Evolutionary conservation across 805 yeast genomes (phyloP).

Genomic region (Kluyveromyces nonfermentans): DNA sequence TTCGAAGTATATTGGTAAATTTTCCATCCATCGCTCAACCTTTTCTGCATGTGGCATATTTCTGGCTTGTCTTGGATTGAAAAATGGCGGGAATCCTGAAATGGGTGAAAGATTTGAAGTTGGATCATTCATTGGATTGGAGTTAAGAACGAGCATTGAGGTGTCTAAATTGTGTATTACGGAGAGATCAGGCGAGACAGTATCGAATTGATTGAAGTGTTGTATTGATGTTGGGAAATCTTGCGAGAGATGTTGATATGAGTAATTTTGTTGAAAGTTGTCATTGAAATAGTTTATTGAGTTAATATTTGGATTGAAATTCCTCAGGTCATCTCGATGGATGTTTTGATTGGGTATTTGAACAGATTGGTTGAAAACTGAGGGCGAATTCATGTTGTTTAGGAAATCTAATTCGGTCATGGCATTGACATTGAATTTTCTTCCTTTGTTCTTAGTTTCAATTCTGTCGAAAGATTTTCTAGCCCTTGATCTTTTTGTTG

Average conservation of each 20-base stretch:
- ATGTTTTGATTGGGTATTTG: neutral
- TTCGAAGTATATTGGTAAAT: slow-evolving; percentile 39
- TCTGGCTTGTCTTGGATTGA: slow-evolving; percentile 52
- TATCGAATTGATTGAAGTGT: slow-evolving; percentile 4
- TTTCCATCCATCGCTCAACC: slow-evolving; percentile 52
- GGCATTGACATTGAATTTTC: neutral
- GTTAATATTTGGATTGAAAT: neutral
- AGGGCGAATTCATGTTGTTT: neutral
- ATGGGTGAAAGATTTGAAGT: neutral
- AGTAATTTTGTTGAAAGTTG: neutral
- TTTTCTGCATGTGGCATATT: slow-evolving; percentile 63
- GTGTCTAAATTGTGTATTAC: neutral
- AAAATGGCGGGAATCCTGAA: slow-evolving; percentile 34
- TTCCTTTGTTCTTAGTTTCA: neutral
- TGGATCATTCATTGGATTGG: neutral
- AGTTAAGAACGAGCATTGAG: slow-evolving; percentile 1
- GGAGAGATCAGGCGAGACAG: neutral
- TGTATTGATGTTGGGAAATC: slow-evolving; percentile 7
- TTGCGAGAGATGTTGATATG: neutral
- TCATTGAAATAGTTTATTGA: neutral
- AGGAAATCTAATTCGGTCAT: slow-evolving; percentile 1
- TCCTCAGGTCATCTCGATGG: neutral
- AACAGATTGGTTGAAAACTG: neutral
- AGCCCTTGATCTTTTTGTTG: neutral
- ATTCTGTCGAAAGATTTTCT: neutral